phyloP scores from a whole-genome alignment of 1,284 basidiomycete genomes.

The Austroboletus rostrupii region DNA sequence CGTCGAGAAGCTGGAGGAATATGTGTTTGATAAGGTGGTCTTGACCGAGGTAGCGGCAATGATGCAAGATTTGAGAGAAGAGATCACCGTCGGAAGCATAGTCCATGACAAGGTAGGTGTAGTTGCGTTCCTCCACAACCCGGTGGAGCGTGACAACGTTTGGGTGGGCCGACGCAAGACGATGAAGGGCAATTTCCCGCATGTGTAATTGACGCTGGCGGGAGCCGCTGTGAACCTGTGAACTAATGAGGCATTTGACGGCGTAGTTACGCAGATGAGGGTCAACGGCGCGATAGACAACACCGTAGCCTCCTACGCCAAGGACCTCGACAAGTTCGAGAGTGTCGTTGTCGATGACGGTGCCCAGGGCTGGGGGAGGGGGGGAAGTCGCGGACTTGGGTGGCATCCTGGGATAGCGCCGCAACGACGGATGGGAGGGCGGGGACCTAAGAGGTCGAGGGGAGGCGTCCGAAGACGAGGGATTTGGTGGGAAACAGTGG shows the following conservation, averaged over 20 bases:
- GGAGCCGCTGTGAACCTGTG: constrained; percentile 45
- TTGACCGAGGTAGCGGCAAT: constrained; percentile 71
- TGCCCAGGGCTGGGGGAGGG: constrained; percentile 66
- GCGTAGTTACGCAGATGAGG: constrained; percentile 66
- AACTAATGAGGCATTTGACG: constrained; percentile 83
- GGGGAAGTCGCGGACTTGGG: constrained; percentile 47
- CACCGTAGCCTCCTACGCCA: constrained; percentile 93
- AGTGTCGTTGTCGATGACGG: constrained; percentile 75
- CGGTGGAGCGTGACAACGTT: constrained; percentile 89
- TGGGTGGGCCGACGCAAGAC: constrained; percentile 82
- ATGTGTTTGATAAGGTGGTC: constrained; percentile 82
- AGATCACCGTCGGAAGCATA: constrained; percentile 87
- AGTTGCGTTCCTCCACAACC: constrained; percentile 72
- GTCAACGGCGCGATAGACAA: constrained; percentile 87
- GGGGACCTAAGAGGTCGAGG: constrained; percentile 26
- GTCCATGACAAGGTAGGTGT: constrained; percentile 73
- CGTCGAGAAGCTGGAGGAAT: constrained; percentile 91
- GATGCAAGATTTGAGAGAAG: constrained; percentile 81
- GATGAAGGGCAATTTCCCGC: constrained; percentile 81
- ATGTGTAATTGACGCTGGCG: constrained; percentile 74
- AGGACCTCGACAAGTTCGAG: constrained; percentile 89
- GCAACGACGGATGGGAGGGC: constrained; percentile 15
- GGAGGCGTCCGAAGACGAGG: constrained; percentile 23
- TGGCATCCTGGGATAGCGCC: constrained; percentile 24
- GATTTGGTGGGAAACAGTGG: constrained; percentile 18